Percentiles rank a stretch among this genome's conserved stretches.
Conservation (phyloP, 768 basidiomycete genomes). For the Roridomyces roridus region DNA sequence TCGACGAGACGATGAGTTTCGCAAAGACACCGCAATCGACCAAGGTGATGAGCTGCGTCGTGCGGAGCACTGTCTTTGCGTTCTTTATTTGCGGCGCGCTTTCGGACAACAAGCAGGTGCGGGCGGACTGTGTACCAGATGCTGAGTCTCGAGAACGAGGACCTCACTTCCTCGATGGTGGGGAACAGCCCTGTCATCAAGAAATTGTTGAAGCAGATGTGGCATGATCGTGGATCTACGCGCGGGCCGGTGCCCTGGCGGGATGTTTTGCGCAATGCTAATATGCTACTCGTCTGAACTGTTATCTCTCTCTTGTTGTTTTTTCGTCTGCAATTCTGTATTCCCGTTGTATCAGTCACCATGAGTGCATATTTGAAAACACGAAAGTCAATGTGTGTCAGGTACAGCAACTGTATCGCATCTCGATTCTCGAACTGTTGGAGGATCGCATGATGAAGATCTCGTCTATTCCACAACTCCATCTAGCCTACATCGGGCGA, state of each 20-base stretch:
- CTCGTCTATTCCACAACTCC: neutral
- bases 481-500: conserved; percentile 18
- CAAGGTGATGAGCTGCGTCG: conserved; percentile 45
- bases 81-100: conserved; percentile 78
- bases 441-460: neutral
- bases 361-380: too few species aligned
- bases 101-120: conserved; percentile 55
- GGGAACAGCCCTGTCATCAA: conserved; percentile 71
- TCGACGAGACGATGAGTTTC: conserved; percentile 58
- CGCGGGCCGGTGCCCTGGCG: conserved; percentile 65
- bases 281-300: conserved; percentile 65
- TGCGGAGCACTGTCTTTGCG: conserved; percentile 80
- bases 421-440: neutral
- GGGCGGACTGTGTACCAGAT: conserved; percentile 47
- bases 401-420: neutral
- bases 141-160: conserved; percentile 57
- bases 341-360: conserved; percentile 1
- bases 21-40: conserved; percentile 46
- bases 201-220: conserved; percentile 61
- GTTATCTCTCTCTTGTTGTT: conserved; percentile 7
- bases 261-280: conserved; percentile 50
- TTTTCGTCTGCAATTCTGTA: neutral
- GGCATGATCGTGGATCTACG: conserved; percentile 45
- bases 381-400: too few species aligned
- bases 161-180: conserved; percentile 40